Base-by-base conservation (phyloP, 2,329 filamentous ascomycete genomes). In the Monosporascus sp. region DNA sequence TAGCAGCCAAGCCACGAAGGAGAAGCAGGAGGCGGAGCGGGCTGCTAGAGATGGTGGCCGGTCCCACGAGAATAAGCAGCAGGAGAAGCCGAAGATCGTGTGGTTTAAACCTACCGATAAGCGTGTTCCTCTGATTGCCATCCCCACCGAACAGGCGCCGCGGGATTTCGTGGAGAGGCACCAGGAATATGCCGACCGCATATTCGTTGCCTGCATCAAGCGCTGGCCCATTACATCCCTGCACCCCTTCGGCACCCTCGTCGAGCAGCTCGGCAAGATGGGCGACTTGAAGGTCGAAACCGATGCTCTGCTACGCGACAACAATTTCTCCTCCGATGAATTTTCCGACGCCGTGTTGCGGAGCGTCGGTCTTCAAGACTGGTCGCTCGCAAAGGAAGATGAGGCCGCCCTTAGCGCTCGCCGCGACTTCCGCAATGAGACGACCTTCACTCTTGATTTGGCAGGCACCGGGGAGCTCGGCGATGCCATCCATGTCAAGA, bases 61-160 rank as follows among this genome's bases (percentile, higher is more conserved):
- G 57, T 82, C 86, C 50, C 86, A 94, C 60, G 89, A 92, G 57
- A 86, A 88, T 60, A 89, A 92, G 51, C 84, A 89, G 58, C 91
- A 95, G 69, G 94, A 99, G 60, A 97, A 97, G 75, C 94, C 94
- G 58, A 99, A 99, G 85, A 99, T 99, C 74, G 94, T 99, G 43
- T 99, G 94, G 94, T 99, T 99, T 78, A 99, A 99, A 79, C 94
- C 94, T 54, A 99, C 94, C 1, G 94, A 99, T 75, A 97, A 99
- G 82, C 90, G 94, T 67, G 94, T 99, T 48, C 94, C 94, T 49
- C 79, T 99, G 60, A 99, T 99, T 71, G 94, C 94, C 51, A 99
- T 99, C 60, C 94, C 94, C 1, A 99, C 94, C 3, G 94, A 99
- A 72, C 94, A 99, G 74, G 94, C 94, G 8, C 94, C 94, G 20